Conservation (phyloP, 306 rosid species). For the Luffa acutangula region DNA sequence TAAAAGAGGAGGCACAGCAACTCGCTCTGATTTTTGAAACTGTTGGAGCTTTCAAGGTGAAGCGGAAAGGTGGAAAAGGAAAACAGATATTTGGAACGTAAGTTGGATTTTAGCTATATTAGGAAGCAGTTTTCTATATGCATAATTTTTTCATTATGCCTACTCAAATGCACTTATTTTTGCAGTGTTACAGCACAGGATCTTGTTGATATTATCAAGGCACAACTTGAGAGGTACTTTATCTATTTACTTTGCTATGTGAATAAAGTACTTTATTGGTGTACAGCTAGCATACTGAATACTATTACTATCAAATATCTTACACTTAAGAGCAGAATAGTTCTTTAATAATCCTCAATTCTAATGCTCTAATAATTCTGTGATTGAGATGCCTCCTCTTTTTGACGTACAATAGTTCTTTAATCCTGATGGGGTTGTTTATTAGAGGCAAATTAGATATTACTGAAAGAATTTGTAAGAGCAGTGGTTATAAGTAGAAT, state of each 20-base stretch:
- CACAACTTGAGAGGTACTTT: conserved; percentile 78
- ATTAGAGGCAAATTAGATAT: too few species aligned
- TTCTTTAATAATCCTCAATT: background rate
- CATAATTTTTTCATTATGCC: background rate
- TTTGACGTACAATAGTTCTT: background rate
- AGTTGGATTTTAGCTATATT: conserved; percentile 6
- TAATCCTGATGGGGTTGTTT: background rate
- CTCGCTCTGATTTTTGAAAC: conserved; percentile 81
- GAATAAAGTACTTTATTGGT: background rate
- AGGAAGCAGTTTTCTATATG: background rate
- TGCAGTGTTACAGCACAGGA: conserved; percentile 90
- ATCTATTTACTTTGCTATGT: background rate
- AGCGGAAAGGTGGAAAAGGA: conserved; percentile 96
- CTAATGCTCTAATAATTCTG: background rate
- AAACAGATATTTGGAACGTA: conserved; percentile 88
- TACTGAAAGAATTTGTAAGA: too few species aligned
- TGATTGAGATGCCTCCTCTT: background rate
- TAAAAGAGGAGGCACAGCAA: conserved; percentile 87
- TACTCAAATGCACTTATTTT: conserved; percentile 21
- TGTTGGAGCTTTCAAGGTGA: conserved; percentile 89
- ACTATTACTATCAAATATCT: background rate
- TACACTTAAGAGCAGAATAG: background rate
- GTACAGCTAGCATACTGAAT: background rate
- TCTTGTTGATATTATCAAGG: conserved; percentile 94
- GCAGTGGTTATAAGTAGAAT: too few species aligned